Percentiles rank a stretch among this genome's conserved stretches.
These are phyloP conservation scores for Alopecurus myosuroides DNA, from an alignment of 176 grass and related monocot genomes.

Conservation along the genomic window DNA sequence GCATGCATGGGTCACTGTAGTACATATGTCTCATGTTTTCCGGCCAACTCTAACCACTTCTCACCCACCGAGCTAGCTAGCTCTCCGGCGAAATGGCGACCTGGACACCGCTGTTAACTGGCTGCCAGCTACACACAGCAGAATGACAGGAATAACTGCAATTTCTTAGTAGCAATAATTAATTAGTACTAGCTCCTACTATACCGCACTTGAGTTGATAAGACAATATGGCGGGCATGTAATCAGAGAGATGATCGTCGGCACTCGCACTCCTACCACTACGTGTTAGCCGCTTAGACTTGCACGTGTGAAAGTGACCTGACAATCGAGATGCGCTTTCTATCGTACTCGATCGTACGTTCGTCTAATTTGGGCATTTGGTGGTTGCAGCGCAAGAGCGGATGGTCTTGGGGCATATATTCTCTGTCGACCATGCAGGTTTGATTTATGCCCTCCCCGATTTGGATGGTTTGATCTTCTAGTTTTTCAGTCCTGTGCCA, in stretches of 20 bases:
- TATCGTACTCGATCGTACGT: neutral
- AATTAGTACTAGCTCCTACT: too few species aligned
- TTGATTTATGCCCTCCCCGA: slow-evolving; percentile 1
- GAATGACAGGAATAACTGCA: neutral
- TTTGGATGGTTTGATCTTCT: neutral
- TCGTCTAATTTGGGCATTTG: neutral
- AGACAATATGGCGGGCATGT: neutral
- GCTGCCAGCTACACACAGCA: neutral
- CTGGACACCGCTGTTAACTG: neutral
- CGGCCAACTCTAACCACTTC: slow-evolving; percentile 50
- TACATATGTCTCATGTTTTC: slow-evolving; percentile 6
- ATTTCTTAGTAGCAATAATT: neutral
- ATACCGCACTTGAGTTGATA: neutral
- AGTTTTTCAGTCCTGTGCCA: too few species aligned
- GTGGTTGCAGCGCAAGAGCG: neutral
- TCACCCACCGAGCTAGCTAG: slow-evolving; percentile 21
- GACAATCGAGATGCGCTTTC: neutral
- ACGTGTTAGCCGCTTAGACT: neutral
- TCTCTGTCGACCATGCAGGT: slow-evolving; percentile 15
- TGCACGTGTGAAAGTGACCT: slow-evolving; percentile 20
- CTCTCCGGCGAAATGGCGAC: slow-evolving; percentile 10
- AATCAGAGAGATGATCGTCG: neutral
- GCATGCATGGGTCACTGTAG: neutral
- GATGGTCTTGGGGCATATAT: neutral
- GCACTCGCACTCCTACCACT: too few species aligned